Percentiles rank a stretch among this genome's conserved stretches.
These are phyloP conservation scores for Cyberlindnera mrakii DNA, from an alignment of 805 yeast species.

Conservation along the genomic window DNA sequence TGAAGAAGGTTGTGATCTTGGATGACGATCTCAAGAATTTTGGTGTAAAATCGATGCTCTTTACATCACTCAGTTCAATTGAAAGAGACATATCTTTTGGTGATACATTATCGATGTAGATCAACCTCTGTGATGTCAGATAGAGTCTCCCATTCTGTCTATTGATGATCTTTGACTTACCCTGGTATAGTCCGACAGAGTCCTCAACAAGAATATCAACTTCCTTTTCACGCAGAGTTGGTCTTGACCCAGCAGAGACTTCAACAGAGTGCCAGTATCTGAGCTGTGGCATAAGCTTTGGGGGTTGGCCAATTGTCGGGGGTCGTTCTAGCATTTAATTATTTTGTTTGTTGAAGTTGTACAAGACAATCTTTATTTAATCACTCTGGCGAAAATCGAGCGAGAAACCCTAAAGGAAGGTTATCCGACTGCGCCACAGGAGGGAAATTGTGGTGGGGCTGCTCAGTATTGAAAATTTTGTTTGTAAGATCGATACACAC, in stretches of 20 bases:
- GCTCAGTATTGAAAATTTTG: too few relatives aligned
- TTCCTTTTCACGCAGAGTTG: conserved; percentile 39
- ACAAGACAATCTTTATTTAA: too few relatives aligned
- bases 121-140: conserved; percentile 65
- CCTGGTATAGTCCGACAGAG: conserved; percentile 74
- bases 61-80: conserved; percentile 38
- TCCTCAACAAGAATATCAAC: conserved; percentile 46
- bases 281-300: conserved; percentile 13
- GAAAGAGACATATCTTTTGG: conserved; percentile 40
- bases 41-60: conserved; percentile 32
- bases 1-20: conserved; percentile 48
- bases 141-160: conserved; percentile 76
- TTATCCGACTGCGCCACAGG: too few relatives aligned
- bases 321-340: neutral
- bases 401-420: too few relatives aligned
- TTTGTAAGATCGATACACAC: too few relatives aligned
- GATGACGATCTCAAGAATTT: conserved; percentile 77
- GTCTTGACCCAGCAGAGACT: conserved; percentile 32
- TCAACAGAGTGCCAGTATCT: conserved; percentile 31
- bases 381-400: too few relatives aligned
- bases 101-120: conserved; percentile 55
- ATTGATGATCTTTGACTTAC: conserved; percentile 52
- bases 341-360: too few relatives aligned
- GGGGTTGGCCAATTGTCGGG: neutral
- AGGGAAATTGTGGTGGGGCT: too few relatives aligned